Evolutionary conservation across 768 basidiomycete genomes (phyloP).

Genomic region (Psilocybe tampanensis): DNA sequence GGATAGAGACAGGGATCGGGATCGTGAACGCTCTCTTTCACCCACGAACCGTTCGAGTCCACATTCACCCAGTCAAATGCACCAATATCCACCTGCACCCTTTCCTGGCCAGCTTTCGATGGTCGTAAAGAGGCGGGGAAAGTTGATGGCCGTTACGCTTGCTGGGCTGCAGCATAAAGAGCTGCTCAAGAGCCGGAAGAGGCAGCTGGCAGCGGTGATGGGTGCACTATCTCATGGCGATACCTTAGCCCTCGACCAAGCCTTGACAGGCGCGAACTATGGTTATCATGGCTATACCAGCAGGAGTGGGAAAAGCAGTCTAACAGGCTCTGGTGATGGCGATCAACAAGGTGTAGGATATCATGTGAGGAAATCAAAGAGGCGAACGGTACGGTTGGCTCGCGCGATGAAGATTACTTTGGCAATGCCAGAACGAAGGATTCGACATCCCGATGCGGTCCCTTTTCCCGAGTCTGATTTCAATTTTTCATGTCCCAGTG

Average conservation of each 20-base stretch:
- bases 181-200: constrained; percentile 64
- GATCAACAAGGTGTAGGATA: constrained; percentile 12
- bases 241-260: constrained; percentile 77
- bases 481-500: constrained; percentile 60
- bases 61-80: constrained; percentile 2
- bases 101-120: constrained; percentile 27
- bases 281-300: constrained; percentile 6
- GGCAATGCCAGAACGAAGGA: constrained; percentile 32
- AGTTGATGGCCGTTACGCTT: constrained; percentile 59
- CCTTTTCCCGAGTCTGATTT: constrained; percentile 58
- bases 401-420: constrained; percentile 44
- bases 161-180: constrained; percentile 80
- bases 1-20: background rate
- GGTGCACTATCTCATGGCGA: constrained; percentile 69
- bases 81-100: constrained; percentile 22
- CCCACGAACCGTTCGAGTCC: background rate
- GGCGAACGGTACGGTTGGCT: constrained; percentile 50
- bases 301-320: background rate
- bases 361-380: constrained; percentile 54
- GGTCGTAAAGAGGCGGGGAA: constrained; percentile 34
- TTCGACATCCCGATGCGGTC: constrained; percentile 42
- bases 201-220: constrained; percentile 71
- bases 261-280: constrained; percentile 54
- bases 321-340: background rate
- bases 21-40: background rate